Evolutionary conservation across 495 filamentous ascomycete species (phyloP), one percentile per base, ranked within the genome.

Genomic region (Penicillium samsonianum): DNA sequence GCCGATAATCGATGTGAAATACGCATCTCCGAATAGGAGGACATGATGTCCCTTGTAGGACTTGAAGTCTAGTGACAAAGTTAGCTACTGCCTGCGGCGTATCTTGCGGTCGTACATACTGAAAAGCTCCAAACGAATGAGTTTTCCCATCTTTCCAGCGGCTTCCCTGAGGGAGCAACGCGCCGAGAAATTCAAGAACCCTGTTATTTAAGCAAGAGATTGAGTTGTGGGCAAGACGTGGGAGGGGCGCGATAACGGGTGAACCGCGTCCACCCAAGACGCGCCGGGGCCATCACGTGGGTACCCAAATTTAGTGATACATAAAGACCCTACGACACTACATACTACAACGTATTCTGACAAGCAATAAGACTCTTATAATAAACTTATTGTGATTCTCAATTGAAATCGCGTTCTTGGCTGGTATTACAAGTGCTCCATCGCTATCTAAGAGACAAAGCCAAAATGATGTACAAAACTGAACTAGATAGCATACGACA

Each of bases 1-100:
- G 17, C 94, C 94, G 67, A 99, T 96, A 67, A 99, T 96, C 26
- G 94, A 99, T 42, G 94, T 99, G 72, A 99, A 99, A 69, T 97
- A 98, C 5, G 91, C 92, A 78, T 99, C 92, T 68, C 94, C 95
- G 62, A 99, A 92, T n/a, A 95, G 81, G 23, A 99, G 84, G 37
- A 81, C 83, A 73, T 99, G 94, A 62, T 96, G 95, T 30, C 88
- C 93, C 73, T 96, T 96, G 81, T 99, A 99, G 68, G 93, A 97
- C 77, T 98, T 98, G 88, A 98, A 98, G 79, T 98, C 91, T 96
- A 64, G 57, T 38, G 38, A 57, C 41, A 50, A 57, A 59, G 65
- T 80, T 65, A 77, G 72, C 50, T 19, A 55, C 55, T 54, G 8
- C 31, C 41, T 53, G 38, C 30, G 37, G 22, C 22, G 25, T 50